phyloP scores from a whole-genome alignment of 2,329 filamentous ascomycete genomes.

The Mariannaea sp. region DNA sequence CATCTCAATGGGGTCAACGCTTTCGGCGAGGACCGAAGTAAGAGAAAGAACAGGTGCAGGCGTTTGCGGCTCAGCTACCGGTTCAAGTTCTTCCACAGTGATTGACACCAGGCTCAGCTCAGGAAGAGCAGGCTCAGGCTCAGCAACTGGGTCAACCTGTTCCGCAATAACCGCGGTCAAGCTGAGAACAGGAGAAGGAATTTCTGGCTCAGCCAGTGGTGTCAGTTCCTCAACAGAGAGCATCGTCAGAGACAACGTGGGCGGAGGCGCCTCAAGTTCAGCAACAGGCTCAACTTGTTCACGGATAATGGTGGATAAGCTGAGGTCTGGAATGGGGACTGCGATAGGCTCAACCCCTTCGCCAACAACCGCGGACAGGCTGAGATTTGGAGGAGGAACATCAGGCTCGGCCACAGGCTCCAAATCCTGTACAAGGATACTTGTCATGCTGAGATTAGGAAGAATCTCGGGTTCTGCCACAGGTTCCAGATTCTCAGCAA shows the following conservation, averaged over 20 bases:
- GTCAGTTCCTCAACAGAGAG: constrained; percentile 11
- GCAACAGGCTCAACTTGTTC: constrained; percentile 29
- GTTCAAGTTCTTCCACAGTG: constrained; percentile 20
- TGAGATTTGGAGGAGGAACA: constrained; percentile 31
- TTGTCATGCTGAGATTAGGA: constrained; percentile 32
- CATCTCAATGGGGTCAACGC: constrained; percentile 27
- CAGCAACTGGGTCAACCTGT: constrained; percentile 36
- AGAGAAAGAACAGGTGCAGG: constrained; percentile 1
- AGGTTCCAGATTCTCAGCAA: constrained; percentile 38
- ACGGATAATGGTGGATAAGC: constrained; percentile 35
- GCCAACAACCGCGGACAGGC: constrained; percentile 35
- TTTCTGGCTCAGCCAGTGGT: constrained; percentile 31
- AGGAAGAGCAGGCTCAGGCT: neutral
- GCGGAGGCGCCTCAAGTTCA: constrained; percentile 4
- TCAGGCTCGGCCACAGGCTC: constrained; percentile 40
- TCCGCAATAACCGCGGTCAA: constrained; percentile 41
- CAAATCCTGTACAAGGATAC: constrained; percentile 33
- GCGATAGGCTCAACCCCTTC: constrained; percentile 38
- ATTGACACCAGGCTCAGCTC: constrained; percentile 6
- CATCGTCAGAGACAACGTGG: neutral
- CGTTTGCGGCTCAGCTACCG: constrained; percentile 20
- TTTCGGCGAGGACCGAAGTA: neutral
- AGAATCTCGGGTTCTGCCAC: constrained; percentile 32
- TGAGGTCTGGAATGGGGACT: constrained; percentile 32
- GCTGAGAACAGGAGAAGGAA: constrained; percentile 36